Conservation (phyloP, 768 basidiomycete species). For the Tricholoma furcatifolium region DNA sequence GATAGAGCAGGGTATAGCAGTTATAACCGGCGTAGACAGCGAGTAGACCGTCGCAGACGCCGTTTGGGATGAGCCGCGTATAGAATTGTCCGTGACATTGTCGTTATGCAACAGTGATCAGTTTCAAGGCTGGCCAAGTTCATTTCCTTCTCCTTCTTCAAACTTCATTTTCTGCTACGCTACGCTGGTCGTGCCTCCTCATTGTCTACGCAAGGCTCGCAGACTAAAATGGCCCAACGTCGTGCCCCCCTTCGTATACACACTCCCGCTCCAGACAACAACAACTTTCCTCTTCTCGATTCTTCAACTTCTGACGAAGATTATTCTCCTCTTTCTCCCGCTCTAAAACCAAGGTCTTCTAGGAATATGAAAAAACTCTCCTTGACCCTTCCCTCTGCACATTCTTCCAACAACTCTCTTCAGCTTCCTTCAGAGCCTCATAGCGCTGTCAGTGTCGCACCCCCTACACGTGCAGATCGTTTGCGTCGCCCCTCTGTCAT, state of each 20-base stretch:
- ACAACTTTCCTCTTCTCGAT: slow-evolving; percentile 48
- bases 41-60: too few species aligned
- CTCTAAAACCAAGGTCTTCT: slow-evolving; percentile 42
- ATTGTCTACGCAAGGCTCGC: slow-evolving; percentile 21
- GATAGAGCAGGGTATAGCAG: not conserved
- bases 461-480: slow-evolving; percentile 28
- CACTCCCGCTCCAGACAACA: slow-evolving; percentile 50
- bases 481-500: slow-evolving; percentile 68
- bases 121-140: not conserved
- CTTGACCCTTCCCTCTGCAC: slow-evolving; percentile 61
- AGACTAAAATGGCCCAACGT: slow-evolving; percentile 37
- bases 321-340: slow-evolving; percentile 39
- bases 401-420: slow-evolving; percentile 56
- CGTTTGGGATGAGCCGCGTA: too few species aligned
- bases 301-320: slow-evolving; percentile 52
- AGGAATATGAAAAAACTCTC: slow-evolving; percentile 80
- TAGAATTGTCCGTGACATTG: not conserved
- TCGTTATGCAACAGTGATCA: slow-evolving; percentile 9
- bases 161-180: slow-evolving; percentile 19
- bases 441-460: slow-evolving; percentile 30
- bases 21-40: not conserved
- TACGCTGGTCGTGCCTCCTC: slow-evolving; percentile 25
- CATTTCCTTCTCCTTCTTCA: slow-evolving; percentile 20
- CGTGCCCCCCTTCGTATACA: slow-evolving; percentile 61
- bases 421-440: slow-evolving; percentile 35